Percentiles rank a stretch among this genome's conserved stretches.
These are phyloP conservation scores for Aspergillus funiculosus DNA, from an alignment of 495 filamentous ascomycete species.

Conservation along the genomic window DNA sequence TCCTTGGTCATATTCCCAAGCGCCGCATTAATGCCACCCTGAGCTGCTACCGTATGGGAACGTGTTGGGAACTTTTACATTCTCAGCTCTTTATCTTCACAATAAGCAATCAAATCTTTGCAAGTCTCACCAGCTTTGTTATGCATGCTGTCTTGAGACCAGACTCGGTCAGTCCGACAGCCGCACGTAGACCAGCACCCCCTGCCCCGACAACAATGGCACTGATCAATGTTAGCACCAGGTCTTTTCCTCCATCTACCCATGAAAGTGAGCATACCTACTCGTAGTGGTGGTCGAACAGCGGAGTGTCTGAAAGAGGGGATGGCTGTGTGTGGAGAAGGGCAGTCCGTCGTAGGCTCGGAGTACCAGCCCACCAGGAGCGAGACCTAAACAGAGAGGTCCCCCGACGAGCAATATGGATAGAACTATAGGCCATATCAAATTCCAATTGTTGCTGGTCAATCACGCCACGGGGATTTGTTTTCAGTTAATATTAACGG, in stretches of 20 bases:
- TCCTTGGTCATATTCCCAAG: neutral
- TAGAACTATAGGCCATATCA: neutral
- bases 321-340: neutral
- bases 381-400: neutral
- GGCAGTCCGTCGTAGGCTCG: neutral
- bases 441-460: neutral
- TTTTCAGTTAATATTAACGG: neutral
- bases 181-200: neutral
- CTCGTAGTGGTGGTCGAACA: slow-evolving; percentile 6
- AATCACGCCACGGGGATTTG: too few species aligned
- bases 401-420: neutral
- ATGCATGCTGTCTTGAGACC: slow-evolving; percentile 4
- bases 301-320: neutral
- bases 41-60: slow-evolving; percentile 22
- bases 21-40: slow-evolving; percentile 42
- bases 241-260: neutral
- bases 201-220: neutral
- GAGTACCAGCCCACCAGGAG: neutral
- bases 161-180: neutral
- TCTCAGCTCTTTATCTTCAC: neutral
- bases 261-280: neutral
- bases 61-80: neutral
- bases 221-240: neutral
- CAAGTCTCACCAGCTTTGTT: neutral
- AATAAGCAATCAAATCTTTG: too few species aligned